A percentile compares a stretch with the other conserved stretches of the same genome.
Conservation (phyloP, 768 basidiomycete species). For the Boletus rex-veris region DNA sequence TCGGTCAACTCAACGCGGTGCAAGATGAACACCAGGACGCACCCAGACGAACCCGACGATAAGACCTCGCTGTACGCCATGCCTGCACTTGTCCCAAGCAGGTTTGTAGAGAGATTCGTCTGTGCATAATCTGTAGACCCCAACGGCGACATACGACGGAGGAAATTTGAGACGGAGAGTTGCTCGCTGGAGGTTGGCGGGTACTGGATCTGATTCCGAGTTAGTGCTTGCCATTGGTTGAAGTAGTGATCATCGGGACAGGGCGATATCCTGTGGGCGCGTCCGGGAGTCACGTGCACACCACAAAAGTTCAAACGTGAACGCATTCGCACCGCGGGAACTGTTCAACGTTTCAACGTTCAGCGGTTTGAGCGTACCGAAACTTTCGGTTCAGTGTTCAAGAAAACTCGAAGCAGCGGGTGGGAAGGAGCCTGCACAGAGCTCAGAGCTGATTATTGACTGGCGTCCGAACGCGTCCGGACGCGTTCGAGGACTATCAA, state of each 20-base stretch:
- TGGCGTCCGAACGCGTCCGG: no score
- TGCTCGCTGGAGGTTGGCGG: conserved; percentile 37
- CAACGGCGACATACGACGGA: conserved; percentile 81
- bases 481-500: no score
- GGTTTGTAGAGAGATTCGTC: conserved; percentile 49
- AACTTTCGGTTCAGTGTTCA: no score
- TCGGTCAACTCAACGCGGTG: conserved; percentile 22
- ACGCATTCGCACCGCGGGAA: no score
- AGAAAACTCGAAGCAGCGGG: no score
- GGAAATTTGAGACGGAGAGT: conserved; percentile 61
- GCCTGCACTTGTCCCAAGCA: conserved; percentile 29
- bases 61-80: neutral
- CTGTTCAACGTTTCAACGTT: no score
- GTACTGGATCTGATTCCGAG: conserved; percentile 32
- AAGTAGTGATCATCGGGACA: neutral
- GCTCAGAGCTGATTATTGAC: no score
- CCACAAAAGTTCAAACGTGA: no score
- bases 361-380: no score
- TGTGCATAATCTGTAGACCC: conserved; percentile 73
- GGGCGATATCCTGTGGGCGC: no score
- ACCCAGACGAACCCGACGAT: neutral
- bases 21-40: neutral
- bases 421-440: no score
- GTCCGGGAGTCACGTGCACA: no score
- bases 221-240: neutral